phyloP scores from a whole-genome alignment of 2,329 filamentous ascomycete species.

The Talaromyces rugulosus region DNA sequence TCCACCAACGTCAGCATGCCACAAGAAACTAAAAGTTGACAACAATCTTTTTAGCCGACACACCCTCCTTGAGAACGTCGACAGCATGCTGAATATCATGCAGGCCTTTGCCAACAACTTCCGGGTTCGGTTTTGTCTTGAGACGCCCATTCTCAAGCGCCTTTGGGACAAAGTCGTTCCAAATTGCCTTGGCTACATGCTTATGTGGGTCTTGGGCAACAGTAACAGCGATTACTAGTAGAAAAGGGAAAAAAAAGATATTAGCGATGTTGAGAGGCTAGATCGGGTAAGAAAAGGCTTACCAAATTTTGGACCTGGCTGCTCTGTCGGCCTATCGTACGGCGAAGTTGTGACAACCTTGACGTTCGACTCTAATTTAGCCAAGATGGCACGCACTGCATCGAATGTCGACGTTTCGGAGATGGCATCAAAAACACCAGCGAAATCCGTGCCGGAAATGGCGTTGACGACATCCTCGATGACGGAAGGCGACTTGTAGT shows the following conservation, averaged over 20 bases:
- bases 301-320: neutral
- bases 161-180: constrained; percentile 31
- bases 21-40: constrained; percentile 16
- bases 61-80: constrained; percentile 29
- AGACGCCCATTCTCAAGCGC: constrained; percentile 36
- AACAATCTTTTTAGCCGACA: constrained; percentile 44
- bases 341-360: constrained; percentile 1
- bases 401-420: neutral
- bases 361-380: neutral
- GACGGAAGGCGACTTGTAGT: constrained; percentile 32
- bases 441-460: constrained; percentile 6
- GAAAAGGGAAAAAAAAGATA: neutral
- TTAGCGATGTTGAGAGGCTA: neutral
- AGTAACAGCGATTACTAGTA: neutral
- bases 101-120: constrained; percentile 40
- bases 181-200: constrained; percentile 16
- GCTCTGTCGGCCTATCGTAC: neutral
- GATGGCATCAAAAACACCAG: constrained; percentile 3
- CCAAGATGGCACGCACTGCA: neutral
- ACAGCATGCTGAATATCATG: constrained; percentile 40
- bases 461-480: constrained; percentile 4
- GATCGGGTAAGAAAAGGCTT: neutral
- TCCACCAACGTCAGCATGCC: no score
- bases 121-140: constrained; percentile 35
- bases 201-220: constrained; percentile 6